Base-by-base conservation (phyloP, 1,139 yeast genomes). In the Pneumocystis carinii region DNA sequence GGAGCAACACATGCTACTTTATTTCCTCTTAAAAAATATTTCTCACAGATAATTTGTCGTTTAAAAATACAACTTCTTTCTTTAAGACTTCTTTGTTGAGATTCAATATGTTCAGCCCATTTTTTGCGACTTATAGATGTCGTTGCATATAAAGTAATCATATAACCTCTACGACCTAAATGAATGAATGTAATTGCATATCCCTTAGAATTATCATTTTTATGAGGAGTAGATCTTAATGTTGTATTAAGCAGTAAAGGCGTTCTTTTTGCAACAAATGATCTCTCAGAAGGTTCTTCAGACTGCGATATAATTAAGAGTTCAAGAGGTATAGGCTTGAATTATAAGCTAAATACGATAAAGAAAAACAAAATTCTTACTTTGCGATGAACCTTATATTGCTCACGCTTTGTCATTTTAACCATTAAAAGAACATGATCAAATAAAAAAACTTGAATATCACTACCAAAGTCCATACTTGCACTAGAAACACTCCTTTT, bases 1-100 rank as follows among this genome's bases (percentile, higher is more conserved):
- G 97, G 95, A 48, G 88, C 90, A 37, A 92, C 94, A 77, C 97
- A 90, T 71, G 88, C 90, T 69, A 92, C 89, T 67, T 86, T 83
- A 71, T 88, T 87, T 35, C 85, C 84, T 61, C 78, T 77, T 67
- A 81, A 84, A 73, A 90, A 90, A 71, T 85, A 83, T 70, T 83
- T 80, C 59, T 86, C 88, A 73, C 83, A 90, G 68, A 81, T 81
- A 68, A 87, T 86, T 39, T 85, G 84, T 67, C 85, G 76, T 3
- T 94, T 85, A 73, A 88, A 90, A 66, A 90, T 86, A 70, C 89
- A 95, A 66, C 89, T 82, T 65, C 83, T 82, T 64, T 81, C 83
- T 64, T 87, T 81, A 69, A 90, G 76, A 66, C 83, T 83, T 70
- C 80, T 82, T 70, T 90, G 95, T 72, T 92, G 97, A 60, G 80